Base-by-base conservation (phyloP, 176 grass and related monocot genomes). In the Puya raimondii region DNA sequence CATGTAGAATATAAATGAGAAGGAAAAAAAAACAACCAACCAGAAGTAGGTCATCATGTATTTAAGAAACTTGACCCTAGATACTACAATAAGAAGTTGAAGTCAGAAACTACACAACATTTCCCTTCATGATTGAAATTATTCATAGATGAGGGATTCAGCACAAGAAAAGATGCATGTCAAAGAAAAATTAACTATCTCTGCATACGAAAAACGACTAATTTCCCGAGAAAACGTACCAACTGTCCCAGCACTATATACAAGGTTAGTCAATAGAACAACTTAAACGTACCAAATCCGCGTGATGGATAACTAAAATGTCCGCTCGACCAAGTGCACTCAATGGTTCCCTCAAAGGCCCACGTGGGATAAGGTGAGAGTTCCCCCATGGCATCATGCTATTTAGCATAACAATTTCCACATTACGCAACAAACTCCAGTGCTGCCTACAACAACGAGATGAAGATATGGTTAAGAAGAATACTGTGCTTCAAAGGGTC, bases 381-480 rank as follows among this genome's bases (percentile, higher is more conserved):
- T 92, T 97, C 51, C 84, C 93, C 86, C 83, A 92, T 10, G 93
- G 86, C 59, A 64, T 51, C 51, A 97, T 72, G 18, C 74, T 88
- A 81, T 97, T 97, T 73, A 97, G 26, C 89, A 97, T 90, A 29
- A 92, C 84, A 83, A 97, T 81, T 74, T 97, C 93, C 7, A 92
- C 79, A 81, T 92, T 83, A 72, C 86, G 79, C 58, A 64, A 49
- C 65, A 96, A 72, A 64, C 88, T 89, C 83, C 69, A 84, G 50
- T 96, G 92, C 92, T 91, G 78, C 80, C 83, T 96, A 88, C 27
- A 78, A 64, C 52, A 76, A 74, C 77, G 22, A 81, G 12, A 76
- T 10, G 4, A 69, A 47, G 52, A 33, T 12, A 27, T 56, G 53
- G 22, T 49, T 42, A 18, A 18, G 20, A 65, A 52, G 7, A 49